Evolutionary conservation across 75 land plant species (phyloP), one percentile per base, ranked within the genome.

Genomic region (Chamaecyparis obtusa): DNA sequence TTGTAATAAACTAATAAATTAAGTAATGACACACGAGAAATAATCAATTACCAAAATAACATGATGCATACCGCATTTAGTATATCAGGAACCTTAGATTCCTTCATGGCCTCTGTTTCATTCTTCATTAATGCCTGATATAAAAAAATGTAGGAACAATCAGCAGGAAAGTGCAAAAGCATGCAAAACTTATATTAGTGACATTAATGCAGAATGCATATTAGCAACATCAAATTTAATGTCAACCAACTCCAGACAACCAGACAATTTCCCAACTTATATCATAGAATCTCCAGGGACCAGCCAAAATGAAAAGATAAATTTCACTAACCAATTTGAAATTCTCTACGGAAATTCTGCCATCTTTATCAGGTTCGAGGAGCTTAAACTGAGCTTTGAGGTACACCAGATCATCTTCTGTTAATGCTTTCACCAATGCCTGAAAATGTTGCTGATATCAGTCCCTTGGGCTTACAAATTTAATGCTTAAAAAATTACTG

Each of bases 351-450:
- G 94, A 90, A 32, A 97, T 80, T 1, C 88, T 87, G 15, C 98
- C 99, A 90, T 96, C 92, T 86, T 86, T 90, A 67, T 84, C 88
- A 75, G 99, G 99, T 90, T 96, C 95, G 79, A 97, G 86, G 71
- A 96, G 87, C 49, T 83, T 83, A 86, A 92, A 97, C 71, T 97
- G 99, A 83, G 92, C 89, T 69, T 90, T 91, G 9, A 97, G 92
- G 85, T 97, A 96, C 32, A 95, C 71, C 83, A 96, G 81, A 35
- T 97, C 98, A 85, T 95, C 94, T 64, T 96, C 98, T 21, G 94
- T 92, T 76, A 96, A 87, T 67, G 99, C 93, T 90, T 94, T 97
- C 57, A 98, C 94, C 27, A 97, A 91, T 64, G 99, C 99, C 99
- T 97, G 93, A 49, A 49, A 41, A 41, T 39, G 21, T 78, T 41